Base-by-base conservation (phyloP, 805 yeast species). In the Yarrowia phangngaensis region DNA sequence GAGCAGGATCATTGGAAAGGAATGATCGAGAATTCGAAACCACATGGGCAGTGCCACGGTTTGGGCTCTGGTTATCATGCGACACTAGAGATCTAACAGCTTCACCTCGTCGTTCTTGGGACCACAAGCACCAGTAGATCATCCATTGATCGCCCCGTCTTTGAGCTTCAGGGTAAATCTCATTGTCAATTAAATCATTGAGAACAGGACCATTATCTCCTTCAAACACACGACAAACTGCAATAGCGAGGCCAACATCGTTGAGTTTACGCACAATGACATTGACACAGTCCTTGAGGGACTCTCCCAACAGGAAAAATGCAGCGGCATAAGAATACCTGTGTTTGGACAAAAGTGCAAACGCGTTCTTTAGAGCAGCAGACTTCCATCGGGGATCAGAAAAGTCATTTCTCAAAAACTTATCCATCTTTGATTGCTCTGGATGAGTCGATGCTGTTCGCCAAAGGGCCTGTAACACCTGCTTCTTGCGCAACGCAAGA, bases 361-460 rank as follows among this genome's bases (percentile, higher is more conserved):
- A 90, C 0, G 97, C 97, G 66, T 90, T 90, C 59, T 92, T 92
- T 58, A 79, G 64, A 0, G 97, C 97, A 1, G 97, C 96, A 0
- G 84, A 72, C 56, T 71, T 76, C 96, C 97, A 89, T 43, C 96
- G 70, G 12, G 73, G 72, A 48, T 80, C 77, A 4, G 68, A 65
- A 62, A 89, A 90, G 60, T 92, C 92, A 60, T 89, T 82, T 15
- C 71, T 69, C 56, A 90, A 68, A 58, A 90, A 84, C 58, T 73
- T 82, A 43, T 86, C 55, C 80, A 90, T 84, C 60, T 89, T 90
- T 27, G 74, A 78, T 56, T 82, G 87, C 60, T 90, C 98, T 1
- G 82, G 75, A 61, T 88, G 85, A 2, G 84, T 82, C 13, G 72
- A 65, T 2, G 83, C 70, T 2, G 86, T 82, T 60, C 79, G 76